Evolutionary conservation across 75 land plant species (phyloP), one percentile per base, ranked within the genome.

Genomic region (Azolla pinnata): DNA sequence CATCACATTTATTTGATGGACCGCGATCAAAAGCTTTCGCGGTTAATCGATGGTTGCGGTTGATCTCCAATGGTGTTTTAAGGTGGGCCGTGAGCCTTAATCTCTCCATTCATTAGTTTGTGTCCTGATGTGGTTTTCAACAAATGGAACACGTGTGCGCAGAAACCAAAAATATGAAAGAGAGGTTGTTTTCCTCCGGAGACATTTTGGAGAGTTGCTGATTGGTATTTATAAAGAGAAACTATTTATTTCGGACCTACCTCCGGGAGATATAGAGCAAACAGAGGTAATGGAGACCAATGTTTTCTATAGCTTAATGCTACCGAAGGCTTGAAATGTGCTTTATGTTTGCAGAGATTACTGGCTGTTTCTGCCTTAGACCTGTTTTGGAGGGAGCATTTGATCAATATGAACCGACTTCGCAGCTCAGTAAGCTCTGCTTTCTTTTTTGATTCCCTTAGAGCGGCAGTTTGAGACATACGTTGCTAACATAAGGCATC

Each of bases 341-440:
- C 33, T 31, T 35, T 27, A 10, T 19, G 14, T 46, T n/a, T 67
- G 38, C 77, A 86, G 90, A 83, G 80, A 59, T 74, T 64, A 0
- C 70, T 83, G 58, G 80, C 88, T 23, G 65, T 95, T 29, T 81
- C 75, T 59, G 85, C 88, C 30, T 56, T 95, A 12, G 99, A 95
- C 66, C 66, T 65, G 23, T 95, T 79, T 50, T 95, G 99, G 99
- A 77, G 85, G 31, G 93, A 88, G 34, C 99, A 95, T 75, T 82
- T 95, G 57, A 70, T 89, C 51, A 95, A 95, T 64, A 95, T 95
- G 99, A 86, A 83, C 76, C 76, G 83, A 21, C 97, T 95, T 2
- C 81, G 78, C 48, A 71, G 91, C 44, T 87, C 99, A 66, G 97
- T 90, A 83, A 35, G 20, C 46, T 53, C 12, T 4, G n/a, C 8